These are phyloP conservation scores for Vicia sativa DNA, from an alignment of 306 rosid genomes.

Conservation along the genomic window DNA sequence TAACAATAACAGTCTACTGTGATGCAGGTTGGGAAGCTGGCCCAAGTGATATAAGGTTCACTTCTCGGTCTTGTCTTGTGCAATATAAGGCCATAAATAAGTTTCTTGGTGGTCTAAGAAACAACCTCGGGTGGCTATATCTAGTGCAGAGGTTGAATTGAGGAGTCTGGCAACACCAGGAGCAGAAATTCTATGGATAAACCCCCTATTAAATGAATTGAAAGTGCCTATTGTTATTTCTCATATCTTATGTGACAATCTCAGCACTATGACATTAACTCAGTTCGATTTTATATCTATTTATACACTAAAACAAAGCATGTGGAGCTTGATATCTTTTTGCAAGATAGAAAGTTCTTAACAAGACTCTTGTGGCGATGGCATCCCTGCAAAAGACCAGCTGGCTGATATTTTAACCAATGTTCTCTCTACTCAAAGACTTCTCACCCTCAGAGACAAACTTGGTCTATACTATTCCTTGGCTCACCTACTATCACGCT, in stretches of 20 bases:
- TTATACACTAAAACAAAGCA: neutral
- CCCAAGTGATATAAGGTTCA: neutral
- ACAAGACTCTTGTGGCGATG: neutral
- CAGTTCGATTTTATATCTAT: neutral
- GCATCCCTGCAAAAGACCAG: neutral
- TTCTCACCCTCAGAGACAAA: neutral
- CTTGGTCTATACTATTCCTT: neutral
- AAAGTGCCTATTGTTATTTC: neutral
- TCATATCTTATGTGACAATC: neutral
- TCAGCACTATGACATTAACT: neutral
- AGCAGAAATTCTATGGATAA: neutral
- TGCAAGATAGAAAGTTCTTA: neutral
- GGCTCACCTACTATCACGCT: neutral
- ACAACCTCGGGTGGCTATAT: conserved; percentile 1
- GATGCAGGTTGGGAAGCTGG: neutral
- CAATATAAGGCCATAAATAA: neutral
- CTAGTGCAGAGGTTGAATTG: neutral
- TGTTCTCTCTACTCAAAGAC: conserved; percentile 10
- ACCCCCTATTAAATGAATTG: neutral
- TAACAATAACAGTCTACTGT: neutral
- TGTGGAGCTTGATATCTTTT: conserved; percentile 3
- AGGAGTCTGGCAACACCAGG: neutral
- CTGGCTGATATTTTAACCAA: conserved; percentile 17
- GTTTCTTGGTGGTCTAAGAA: conserved; percentile 3
- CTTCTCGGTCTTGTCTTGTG: neutral